A percentile compares a stretch with the other conserved stretches of the same genome.
Conservation (phyloP, 2,329 filamentous ascomycete species). For the Penicillium sclerotiorum region DNA sequence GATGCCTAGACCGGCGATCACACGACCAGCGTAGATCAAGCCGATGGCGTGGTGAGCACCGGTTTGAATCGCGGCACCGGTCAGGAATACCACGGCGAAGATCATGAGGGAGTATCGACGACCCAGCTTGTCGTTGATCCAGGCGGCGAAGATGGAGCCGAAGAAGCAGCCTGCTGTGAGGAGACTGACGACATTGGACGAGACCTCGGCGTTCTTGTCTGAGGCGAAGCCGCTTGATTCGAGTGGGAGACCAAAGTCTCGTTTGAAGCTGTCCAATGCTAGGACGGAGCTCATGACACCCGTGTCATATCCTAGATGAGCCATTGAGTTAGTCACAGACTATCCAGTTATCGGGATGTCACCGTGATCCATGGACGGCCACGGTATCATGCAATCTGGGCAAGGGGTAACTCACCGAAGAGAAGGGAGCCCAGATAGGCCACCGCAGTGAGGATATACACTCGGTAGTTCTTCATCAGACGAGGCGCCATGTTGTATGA, state of each 20-base stretch:
- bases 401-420: constrained; percentile 36
- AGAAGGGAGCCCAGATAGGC: constrained; percentile 49
- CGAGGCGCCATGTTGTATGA: constrained; percentile 14
- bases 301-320: constrained; percentile 43
- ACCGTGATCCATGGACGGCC: too few relatives aligned
- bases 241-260: constrained; percentile 42
- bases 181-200: constrained; percentile 42
- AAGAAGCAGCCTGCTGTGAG: constrained; percentile 45
- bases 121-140: constrained; percentile 39
- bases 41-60: constrained; percentile 35
- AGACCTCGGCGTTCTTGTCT: constrained; percentile 38
- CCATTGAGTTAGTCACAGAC: background rate
- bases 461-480: constrained; percentile 47
- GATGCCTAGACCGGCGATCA: constrained; percentile 40
- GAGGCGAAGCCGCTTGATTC: constrained; percentile 35
- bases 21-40: constrained; percentile 41
- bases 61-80: constrained; percentile 39
- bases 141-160: constrained; percentile 39
- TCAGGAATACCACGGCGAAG: constrained; percentile 35
- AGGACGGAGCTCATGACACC: constrained; percentile 47
- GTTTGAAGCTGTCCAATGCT: constrained; percentile 43
- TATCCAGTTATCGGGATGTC: background rate
- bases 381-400: background rate
- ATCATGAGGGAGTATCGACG: constrained; percentile 41
- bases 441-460: constrained; percentile 48